A percentile compares a stretch with the other conserved stretches of the same genome.
Conservation (phyloP, 2,329 filamentous ascomycete genomes). For the Neonectria neomacrospora region DNA sequence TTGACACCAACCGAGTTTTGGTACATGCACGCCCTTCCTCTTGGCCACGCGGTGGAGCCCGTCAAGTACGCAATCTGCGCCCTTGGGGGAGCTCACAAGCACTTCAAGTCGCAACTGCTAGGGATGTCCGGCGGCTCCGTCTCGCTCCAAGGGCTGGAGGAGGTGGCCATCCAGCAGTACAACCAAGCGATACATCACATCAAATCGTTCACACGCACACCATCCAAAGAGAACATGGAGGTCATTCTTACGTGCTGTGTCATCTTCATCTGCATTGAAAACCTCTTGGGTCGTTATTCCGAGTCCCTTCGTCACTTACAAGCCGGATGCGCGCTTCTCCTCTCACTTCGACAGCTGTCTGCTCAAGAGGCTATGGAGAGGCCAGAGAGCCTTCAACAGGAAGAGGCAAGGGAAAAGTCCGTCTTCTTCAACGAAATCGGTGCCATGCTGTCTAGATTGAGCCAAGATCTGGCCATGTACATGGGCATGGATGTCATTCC, state of each 20-base stretch:
- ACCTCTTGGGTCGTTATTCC: constrained; percentile 34
- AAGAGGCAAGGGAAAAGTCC: constrained; percentile 3
- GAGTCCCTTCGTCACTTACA: constrained; percentile 37
- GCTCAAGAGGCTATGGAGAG: background rate
- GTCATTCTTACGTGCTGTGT: constrained; percentile 37
- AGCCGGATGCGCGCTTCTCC: constrained; percentile 32
- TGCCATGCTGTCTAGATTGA: constrained; percentile 32
- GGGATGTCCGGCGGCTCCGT: background rate
- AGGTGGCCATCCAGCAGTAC: constrained; percentile 36
- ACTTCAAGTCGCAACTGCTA: constrained; percentile 25
- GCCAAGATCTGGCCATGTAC: constrained; percentile 32
- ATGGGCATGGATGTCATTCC: constrained; percentile 30
- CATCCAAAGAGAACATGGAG: constrained; percentile 25
- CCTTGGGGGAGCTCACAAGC: constrained; percentile 17
- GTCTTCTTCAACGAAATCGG: constrained; percentile 23
- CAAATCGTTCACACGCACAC: constrained; percentile 32
- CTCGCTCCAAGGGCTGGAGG: constrained; percentile 7
- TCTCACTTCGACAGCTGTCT: constrained; percentile 11
- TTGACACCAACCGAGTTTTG: constrained; percentile 25
- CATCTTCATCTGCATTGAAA: constrained; percentile 42
- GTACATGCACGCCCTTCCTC: constrained; percentile 16
- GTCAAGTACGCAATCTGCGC: constrained; percentile 15
- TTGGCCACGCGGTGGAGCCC: constrained; percentile 5
- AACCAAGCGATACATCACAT: constrained; percentile 36
- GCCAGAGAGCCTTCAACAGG: background rate